Conservation (phyloP, 2,329 filamentous ascomycete species). For the Harringtonia aguacate region DNA sequence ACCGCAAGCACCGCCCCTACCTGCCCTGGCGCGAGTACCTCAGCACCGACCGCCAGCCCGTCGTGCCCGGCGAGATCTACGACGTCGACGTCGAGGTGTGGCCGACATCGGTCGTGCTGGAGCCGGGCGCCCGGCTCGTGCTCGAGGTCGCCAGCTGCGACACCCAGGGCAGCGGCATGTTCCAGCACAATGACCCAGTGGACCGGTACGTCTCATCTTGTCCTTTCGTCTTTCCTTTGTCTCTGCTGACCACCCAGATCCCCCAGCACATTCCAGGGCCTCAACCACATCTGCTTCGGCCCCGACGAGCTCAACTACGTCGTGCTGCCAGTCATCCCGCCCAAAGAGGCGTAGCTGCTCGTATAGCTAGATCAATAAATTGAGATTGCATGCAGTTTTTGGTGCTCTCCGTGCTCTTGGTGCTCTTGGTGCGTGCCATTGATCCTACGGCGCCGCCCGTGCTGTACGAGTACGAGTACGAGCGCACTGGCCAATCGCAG, state of each 20-base stretch:
- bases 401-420: no score
- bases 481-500: no score
- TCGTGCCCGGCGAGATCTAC: constrained; percentile 45
- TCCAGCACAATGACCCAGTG: constrained; percentile 37
- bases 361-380: no score
- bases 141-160: constrained; percentile 46
- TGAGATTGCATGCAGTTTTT: no score
- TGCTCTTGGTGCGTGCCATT: no score
- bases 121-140: constrained; percentile 36
- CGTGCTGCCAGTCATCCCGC: constrained; percentile 39
- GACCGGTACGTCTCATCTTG: constrained; percentile 23
- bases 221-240: background rate
- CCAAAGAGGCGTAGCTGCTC: no score
- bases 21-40: constrained; percentile 49
- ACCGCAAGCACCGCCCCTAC: constrained; percentile 40
- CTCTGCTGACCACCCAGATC: background rate
- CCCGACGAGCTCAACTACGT: constrained; percentile 37
- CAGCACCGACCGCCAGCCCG: constrained; percentile 41
- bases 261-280: constrained; percentile 43
- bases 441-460: no score
- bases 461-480: no score
- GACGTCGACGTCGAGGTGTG: constrained; percentile 52
- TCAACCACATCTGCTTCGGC: constrained; percentile 44
- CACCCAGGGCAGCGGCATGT: constrained; percentile 49
- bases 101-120: constrained; percentile 50